These are phyloP conservation scores for Hylodesmum podocarpum DNA, from an alignment of 306 rosid genomes.

Conservation along the genomic window DNA sequence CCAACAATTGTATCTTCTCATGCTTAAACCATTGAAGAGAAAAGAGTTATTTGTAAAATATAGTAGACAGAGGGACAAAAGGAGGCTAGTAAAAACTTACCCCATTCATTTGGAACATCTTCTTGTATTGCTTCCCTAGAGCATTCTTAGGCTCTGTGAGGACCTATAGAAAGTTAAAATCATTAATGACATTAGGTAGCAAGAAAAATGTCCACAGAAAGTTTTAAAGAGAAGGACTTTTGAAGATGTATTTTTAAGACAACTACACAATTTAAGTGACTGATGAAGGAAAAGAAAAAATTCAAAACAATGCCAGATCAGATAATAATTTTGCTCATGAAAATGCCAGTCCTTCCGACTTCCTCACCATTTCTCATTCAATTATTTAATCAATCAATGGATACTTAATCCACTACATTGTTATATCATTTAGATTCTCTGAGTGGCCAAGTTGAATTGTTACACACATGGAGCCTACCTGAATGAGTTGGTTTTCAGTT, in stretches of 20 bases:
- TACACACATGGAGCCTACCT: conserved; percentile 50
- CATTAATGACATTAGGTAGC: conserved; percentile 2
- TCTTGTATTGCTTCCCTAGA: conserved; percentile 94
- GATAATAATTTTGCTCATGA: conserved; percentile 1
- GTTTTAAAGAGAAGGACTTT: background rate
- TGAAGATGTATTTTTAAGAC: background rate
- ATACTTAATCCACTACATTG: conserved; percentile 4
- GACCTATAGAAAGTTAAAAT: conserved; percentile 51
- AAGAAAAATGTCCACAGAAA: conserved; percentile 3
- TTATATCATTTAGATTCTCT: background rate
- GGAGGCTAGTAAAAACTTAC: conserved; percentile 47
- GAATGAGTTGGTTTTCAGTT: conserved; percentile 85
- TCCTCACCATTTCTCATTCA: background rate
- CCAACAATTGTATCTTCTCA: background rate
- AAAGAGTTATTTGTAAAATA: background rate
- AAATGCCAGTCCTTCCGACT: background rate
- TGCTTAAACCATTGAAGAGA: background rate
- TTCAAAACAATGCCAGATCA: background rate
- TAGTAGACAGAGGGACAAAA: background rate
- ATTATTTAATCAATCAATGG: conserved; percentile 8
- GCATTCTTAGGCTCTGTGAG: conserved; percentile 95
- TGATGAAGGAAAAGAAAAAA: background rate
- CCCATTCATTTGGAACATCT: conserved; percentile 89
- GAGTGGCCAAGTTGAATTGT: conserved; percentile 5
- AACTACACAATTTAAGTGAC: background rate